These are phyloP conservation scores for Alisma plantagoaquatica DNA, from an alignment of 106 monocot species.

Conservation along the genomic window DNA sequence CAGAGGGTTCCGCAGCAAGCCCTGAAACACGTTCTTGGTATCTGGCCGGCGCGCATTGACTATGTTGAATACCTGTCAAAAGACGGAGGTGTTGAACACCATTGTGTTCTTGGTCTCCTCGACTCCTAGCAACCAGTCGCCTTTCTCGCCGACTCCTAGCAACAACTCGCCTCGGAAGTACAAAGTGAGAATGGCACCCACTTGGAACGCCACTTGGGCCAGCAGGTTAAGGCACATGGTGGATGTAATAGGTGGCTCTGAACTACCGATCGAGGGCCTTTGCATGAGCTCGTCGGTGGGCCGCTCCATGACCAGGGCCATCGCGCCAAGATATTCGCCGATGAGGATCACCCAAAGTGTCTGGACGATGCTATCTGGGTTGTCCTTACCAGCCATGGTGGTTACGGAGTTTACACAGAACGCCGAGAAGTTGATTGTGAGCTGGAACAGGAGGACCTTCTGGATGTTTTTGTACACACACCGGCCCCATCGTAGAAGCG, in stretches of 20 bases:
- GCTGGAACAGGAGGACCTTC: conserved; percentile 41
- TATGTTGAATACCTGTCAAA: conserved; percentile 49
- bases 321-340: conserved; percentile 48
- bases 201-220: conserved; percentile 26
- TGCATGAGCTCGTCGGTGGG: conserved; percentile 34
- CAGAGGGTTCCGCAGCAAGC: conserved; percentile 20
- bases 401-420: conserved; percentile 30
- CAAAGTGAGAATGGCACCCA: conserved; percentile 24
- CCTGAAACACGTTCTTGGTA: conserved; percentile 44
- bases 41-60: conserved; percentile 43
- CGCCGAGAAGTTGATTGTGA: conserved; percentile 35
- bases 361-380: conserved; percentile 42
- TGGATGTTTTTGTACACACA: conserved; percentile 46
- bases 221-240: conserved; percentile 45
- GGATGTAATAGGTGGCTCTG: conserved; percentile 28
- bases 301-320: conserved; percentile 39
- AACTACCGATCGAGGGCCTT: conserved; percentile 31
- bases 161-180: conserved; percentile 21
- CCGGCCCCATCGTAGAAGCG: conserved; percentile 30
- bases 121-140: no score
- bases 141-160: conserved; percentile 13
- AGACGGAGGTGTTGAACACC: conserved; percentile 32
- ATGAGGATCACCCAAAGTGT: conserved; percentile 56
- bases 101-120: conserved; percentile 31
- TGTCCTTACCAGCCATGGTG: conserved; percentile 16